A percentile compares a stretch with the other conserved stretches of the same genome.
These are phyloP conservation scores for Lachancea lanzarotensis DNA, from an alignment of 805 yeast genomes.

Conservation along the genomic window DNA sequence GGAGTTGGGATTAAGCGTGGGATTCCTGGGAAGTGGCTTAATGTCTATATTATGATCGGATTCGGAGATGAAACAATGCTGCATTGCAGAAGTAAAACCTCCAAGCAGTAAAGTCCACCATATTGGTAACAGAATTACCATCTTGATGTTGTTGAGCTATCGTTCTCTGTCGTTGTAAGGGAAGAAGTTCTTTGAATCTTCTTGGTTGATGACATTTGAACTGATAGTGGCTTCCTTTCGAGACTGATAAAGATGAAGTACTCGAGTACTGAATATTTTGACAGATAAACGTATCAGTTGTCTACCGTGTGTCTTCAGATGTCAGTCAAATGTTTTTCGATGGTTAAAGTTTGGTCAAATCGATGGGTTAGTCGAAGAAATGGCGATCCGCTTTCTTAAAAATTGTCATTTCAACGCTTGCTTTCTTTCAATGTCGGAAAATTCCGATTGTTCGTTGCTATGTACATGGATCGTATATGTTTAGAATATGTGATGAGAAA, in stretches of 20 bases:
- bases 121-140: not conserved
- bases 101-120: not conserved
- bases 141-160: not conserved
- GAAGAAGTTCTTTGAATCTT: no score
- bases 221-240: no score
- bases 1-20: slow-evolving; percentile 33
- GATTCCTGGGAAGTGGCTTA: slow-evolving; percentile 32
- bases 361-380: no score
- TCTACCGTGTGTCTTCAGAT: not conserved
- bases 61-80: slow-evolving; percentile 3
- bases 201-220: no score
- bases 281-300: not conserved
- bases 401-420: not conserved
- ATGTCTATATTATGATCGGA: slow-evolving; percentile 35
- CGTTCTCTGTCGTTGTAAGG: no score
- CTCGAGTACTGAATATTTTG: not conserved
- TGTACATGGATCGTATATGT: not conserved
- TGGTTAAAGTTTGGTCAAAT: no score
- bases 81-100: not conserved
- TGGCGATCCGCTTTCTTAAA: no score
- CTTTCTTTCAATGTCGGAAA: not conserved
- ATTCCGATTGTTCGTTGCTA: not conserved
- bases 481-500: slow-evolving; percentile 1
- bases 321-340: not conserved
- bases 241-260: not conserved